Base-by-base conservation (phyloP, 257 asterid genomes). In the Perilla frutescens region DNA sequence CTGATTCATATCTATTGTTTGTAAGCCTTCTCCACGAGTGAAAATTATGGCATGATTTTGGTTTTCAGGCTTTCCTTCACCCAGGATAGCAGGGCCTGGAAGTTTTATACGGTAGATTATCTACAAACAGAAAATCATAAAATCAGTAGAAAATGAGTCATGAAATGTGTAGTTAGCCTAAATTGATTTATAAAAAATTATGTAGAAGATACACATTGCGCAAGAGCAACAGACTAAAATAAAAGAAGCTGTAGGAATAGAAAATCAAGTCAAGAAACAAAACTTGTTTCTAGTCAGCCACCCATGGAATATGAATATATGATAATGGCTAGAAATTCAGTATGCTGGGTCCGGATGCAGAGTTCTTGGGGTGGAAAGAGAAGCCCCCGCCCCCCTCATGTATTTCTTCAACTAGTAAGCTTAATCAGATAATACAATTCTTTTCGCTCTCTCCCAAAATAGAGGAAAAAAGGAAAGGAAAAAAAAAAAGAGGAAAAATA, bases 1-100 rank as follows among this genome's bases (percentile, higher is more conserved):
- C 97, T 94, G 99, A 86, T 94, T 94, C 99, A 94, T 94, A 82
- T 94, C 99, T 62, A 94, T 94, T 75, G 99, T 87, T 71, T 94
- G 99, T 76, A 94, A 83, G 62, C 98, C 99, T 85, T 94, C 99
- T 72, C 99, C 99, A 61, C 98, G 97, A 5, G 98, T 94, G 83
- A 94, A 94, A 54, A 94, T 86, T 78, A 94, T 91, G 72, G 98
- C 98, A 86, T 94, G 98, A 80, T 94, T 94, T 86, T 94, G 98
- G 76, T 91, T 94, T 83, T 94, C 98, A 62, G 98, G 98, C 81
- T 94, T 94, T 60, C 98, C 98, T 80, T 94, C 98, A 72, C 98
- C 98, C 84, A 90, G 81, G 77, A 91, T 94, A 77, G 99, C 92
- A 72, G 86, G 87, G 64, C 99, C 99, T 1, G 99, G 99, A 76